Evolutionary conservation across 2,329 filamentous ascomycete species (phyloP).

Genomic region (Trichoderma cornu-damae): DNA sequence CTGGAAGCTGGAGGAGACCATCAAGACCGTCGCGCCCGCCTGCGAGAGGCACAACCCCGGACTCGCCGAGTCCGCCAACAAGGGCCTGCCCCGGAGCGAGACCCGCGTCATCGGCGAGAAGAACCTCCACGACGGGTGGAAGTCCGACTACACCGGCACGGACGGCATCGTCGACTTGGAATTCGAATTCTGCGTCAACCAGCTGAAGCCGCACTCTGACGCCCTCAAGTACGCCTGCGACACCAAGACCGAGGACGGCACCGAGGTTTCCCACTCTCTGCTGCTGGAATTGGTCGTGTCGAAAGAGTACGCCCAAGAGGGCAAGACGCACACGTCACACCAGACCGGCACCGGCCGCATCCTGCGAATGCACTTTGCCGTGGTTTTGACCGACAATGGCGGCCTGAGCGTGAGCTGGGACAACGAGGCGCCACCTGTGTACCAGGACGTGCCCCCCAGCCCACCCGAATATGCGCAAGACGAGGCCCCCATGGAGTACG

Average conservation of each 20-base stretch:
- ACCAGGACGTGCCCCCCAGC: conserved; percentile 84
- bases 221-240: conserved; percentile 67
- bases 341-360: conserved; percentile 89
- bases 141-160: conserved; percentile 54
- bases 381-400: conserved; percentile 73
- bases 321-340: conserved; percentile 62
- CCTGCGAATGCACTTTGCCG: conserved; percentile 83
- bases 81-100: conserved; percentile 69
- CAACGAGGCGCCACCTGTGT: conserved; percentile 88
- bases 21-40: conserved; percentile 71
- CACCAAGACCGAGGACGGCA: conserved; percentile 66
- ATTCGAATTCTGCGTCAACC: conserved; percentile 55
- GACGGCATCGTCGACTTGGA: conserved; percentile 48
- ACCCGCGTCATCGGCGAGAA: conserved; percentile 72
- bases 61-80: conserved; percentile 42
- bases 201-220: conserved; percentile 42
- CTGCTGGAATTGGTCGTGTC: conserved; percentile 91
- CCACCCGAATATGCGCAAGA: conserved; percentile 62
- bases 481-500: conserved; percentile 36
- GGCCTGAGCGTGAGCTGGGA: conserved; percentile 95
- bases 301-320: conserved; percentile 77
- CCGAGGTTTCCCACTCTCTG: conserved; percentile 76
- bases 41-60: conserved; percentile 66
- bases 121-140: conserved; percentile 85
- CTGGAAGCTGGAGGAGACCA: conserved; percentile 88